Percentiles rank a stretch among this genome's conserved stretches.
Conservation (phyloP, 2,329 filamentous ascomycete species). For the Xylariales sp. region DNA sequence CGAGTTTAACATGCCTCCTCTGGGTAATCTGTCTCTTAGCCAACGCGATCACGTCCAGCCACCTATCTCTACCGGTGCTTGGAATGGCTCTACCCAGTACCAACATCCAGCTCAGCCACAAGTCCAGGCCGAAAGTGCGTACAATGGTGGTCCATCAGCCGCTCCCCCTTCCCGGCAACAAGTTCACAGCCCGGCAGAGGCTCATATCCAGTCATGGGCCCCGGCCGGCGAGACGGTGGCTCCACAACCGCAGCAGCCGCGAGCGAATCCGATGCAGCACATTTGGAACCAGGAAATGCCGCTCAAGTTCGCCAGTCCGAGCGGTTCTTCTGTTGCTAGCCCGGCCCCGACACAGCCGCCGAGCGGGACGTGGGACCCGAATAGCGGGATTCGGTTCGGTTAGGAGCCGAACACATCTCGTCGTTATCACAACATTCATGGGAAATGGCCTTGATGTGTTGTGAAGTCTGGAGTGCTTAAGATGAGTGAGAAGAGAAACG, state of each 20-base stretch:
- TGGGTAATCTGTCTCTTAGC: conserved; percentile 46
- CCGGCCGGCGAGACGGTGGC: conserved; percentile 60
- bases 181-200: conserved; percentile 53
- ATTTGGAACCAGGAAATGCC: conserved; percentile 86
- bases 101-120: conserved; percentile 43
- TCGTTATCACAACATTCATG: conserved; percentile 19
- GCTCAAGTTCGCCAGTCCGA: conserved; percentile 75
- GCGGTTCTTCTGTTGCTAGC: conserved; percentile 18
- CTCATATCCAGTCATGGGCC: conserved; percentile 68
- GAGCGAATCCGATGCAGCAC: conserved; percentile 56
- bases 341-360: conserved; percentile 42
- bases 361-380: conserved; percentile 68
- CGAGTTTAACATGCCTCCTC: conserved; percentile 50
- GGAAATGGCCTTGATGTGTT: conserved; percentile 9
- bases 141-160: conserved; percentile 27
- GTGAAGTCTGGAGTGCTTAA: background rate
- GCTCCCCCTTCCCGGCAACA: conserved; percentile 48
- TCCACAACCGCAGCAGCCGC: conserved; percentile 57
- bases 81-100: conserved; percentile 31
- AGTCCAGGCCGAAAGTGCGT: conserved; percentile 21
- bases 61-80: conserved; percentile 14
- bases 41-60: conserved; percentile 28
- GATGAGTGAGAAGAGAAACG: background rate
- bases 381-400: conserved; percentile 61
- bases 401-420: conserved; percentile 54